These are phyloP conservation scores for Trichosporon coremiiforme DNA, from an alignment of 1,284 basidiomycete species.

Conservation along the genomic window DNA sequence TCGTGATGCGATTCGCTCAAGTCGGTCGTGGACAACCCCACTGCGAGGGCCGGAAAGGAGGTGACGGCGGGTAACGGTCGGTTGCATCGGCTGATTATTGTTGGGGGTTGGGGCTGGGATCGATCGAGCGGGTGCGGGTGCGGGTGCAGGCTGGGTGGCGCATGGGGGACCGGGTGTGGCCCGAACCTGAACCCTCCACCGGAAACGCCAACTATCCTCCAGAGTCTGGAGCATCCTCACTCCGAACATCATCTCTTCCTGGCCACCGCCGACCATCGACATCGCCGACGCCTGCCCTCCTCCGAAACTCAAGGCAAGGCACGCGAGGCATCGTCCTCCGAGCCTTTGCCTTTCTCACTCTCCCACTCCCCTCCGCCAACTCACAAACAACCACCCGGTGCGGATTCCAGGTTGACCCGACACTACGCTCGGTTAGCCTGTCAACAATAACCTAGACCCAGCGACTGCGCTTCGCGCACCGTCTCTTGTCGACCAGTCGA, in stretches of 20 bases:
- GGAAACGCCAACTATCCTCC: background rate
- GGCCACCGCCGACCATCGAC: constrained; percentile 8
- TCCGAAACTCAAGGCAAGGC: constrained; percentile 6
- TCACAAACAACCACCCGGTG: background rate
- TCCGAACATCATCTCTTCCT: background rate
- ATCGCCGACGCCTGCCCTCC: background rate
- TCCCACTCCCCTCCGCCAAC: background rate
- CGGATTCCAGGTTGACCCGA: background rate
- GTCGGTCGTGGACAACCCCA: background rate
- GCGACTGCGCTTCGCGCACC: background rate
- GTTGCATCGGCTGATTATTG: background rate
- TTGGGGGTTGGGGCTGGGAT: background rate
- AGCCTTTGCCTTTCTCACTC: constrained; percentile 1
- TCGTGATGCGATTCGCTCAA: background rate
- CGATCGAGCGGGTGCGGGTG: background rate
- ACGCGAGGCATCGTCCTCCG: constrained; percentile 18
- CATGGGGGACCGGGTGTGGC: constrained; percentile 8
- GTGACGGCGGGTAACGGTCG: background rate
- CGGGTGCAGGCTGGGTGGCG: background rate
- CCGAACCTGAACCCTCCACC: constrained; percentile 12
- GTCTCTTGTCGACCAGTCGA: background rate
- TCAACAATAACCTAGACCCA: background rate
- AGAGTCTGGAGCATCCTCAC: background rate
- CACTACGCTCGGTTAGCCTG: background rate
- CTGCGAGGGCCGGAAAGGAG: too few species aligned